phyloP scores from a whole-genome alignment of 305 asterid genomes.

The Coffea humblotiana region DNA sequence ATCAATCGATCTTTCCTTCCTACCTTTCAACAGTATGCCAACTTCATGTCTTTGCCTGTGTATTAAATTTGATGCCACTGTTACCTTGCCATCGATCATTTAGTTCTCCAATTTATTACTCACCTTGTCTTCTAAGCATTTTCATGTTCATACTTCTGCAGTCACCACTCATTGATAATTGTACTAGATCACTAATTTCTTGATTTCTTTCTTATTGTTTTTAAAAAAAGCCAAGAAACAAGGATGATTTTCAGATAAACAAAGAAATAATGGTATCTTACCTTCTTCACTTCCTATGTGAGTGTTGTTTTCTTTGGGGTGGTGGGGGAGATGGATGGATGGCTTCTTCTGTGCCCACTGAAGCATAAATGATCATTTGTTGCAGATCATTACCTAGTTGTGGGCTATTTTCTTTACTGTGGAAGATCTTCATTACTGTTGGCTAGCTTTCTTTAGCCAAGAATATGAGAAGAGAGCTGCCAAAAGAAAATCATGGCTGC shows the following conservation, averaged over 20 bases:
- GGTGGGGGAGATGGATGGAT: slow-evolving; percentile 3
- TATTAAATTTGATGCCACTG: slow-evolving; percentile 6
- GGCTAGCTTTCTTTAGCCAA: slow-evolving; percentile 9
- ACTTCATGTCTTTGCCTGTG: slow-evolving; percentile 19
- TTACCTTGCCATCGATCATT: slow-evolving; percentile 6
- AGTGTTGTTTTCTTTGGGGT: neutral
- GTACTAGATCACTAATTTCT: neutral
- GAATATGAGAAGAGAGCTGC: neutral
- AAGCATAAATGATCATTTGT: neutral
- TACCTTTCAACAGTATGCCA: slow-evolving; percentile 21
- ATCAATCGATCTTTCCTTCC: slow-evolving; percentile 1
- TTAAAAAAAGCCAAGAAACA: neutral
- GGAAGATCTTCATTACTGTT: slow-evolving; percentile 24
- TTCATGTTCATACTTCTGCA: slow-evolving; percentile 19
- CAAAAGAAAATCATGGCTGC: slow-evolving; percentile 22
- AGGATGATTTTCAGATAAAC: neutral
- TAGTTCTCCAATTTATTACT: slow-evolving; percentile 16
- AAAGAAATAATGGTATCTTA: neutral
- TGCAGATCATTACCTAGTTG: neutral
- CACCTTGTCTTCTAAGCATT: slow-evolving; percentile 2
- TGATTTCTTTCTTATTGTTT: neutral
- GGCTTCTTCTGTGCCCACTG: slow-evolving; percentile 47
- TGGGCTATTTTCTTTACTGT: slow-evolving; percentile 14
- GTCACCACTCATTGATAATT: slow-evolving; percentile 10
- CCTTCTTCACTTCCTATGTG: slow-evolving; percentile 12